Evolutionary conservation across 768 basidiomycete genomes (phyloP).

Genomic region (Suillus brevipes): DNA sequence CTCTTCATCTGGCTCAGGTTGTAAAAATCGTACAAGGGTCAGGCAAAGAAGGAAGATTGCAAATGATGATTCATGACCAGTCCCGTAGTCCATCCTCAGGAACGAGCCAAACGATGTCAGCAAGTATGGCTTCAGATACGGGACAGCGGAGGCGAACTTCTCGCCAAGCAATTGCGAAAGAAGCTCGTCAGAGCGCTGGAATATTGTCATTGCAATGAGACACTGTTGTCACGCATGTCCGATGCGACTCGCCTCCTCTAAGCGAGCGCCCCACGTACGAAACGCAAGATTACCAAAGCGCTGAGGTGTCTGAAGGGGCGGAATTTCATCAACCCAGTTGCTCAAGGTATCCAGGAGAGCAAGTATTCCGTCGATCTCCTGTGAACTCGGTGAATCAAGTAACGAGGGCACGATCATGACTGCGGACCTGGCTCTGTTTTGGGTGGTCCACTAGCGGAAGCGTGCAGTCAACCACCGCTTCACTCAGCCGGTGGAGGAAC

Average conservation of each 20-base stretch:
- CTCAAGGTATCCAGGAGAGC: slow-evolving; percentile 65
- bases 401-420: not conserved
- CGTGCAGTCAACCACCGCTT: slow-evolving; percentile 68
- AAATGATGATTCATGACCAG: slow-evolving; percentile 93
- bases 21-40: slow-evolving; percentile 65
- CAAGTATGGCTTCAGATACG: slow-evolving; percentile 77
- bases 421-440: slow-evolving; percentile 25
- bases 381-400: not conserved
- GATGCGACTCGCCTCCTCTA: slow-evolving; percentile 62
- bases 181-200: slow-evolving; percentile 55
- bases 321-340: slow-evolving; percentile 79
- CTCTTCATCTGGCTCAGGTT: slow-evolving; percentile 61
- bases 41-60: slow-evolving; percentile 74
- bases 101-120: slow-evolving; percentile 87
- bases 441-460: slow-evolving; percentile 43
- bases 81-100: slow-evolving; percentile 92
- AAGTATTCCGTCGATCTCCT: slow-evolving; percentile 53
- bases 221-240: not conserved
- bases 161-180: slow-evolving; percentile 50
- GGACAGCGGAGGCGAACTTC: slow-evolving; percentile 45
- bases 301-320: slow-evolving; percentile 71
- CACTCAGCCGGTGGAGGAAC: slow-evolving; percentile 75
- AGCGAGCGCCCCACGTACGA: slow-evolving; percentile 74
- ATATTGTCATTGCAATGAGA: slow-evolving; percentile 5
- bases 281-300: slow-evolving; percentile 93